Evolutionary conservation across 805 yeast genomes (phyloP).

Genomic region (Lachancea thermotolerans): DNA sequence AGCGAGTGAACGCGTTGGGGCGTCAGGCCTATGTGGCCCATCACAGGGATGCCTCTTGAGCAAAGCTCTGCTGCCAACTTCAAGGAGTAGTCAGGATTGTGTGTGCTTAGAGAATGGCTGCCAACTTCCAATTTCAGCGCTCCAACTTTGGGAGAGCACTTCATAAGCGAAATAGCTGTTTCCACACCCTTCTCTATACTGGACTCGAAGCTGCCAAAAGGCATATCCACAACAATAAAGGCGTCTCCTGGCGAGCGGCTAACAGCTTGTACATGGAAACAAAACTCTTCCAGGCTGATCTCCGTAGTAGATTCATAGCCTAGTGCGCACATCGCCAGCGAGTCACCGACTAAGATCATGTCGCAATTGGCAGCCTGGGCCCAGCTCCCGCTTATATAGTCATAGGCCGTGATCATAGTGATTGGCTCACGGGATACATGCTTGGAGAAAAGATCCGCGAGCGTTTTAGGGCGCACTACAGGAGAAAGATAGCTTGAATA

Average conservation of each 20-base stretch:
- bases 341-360: constrained; percentile 78
- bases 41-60: constrained; percentile 73
- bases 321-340: constrained; percentile 83
- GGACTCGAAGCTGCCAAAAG: constrained; percentile 79
- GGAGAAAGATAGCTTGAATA: constrained; percentile 1
- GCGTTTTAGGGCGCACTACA: constrained; percentile 6
- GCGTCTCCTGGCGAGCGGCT: constrained; percentile 60
- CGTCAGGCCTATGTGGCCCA: constrained; percentile 88
- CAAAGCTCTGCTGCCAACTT: constrained; percentile 50
- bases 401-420: constrained; percentile 77
- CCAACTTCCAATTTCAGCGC: constrained; percentile 75
- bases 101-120: not conserved
- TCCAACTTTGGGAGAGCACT: constrained; percentile 22
- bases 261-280: constrained; percentile 71
- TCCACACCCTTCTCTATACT: constrained; percentile 58
- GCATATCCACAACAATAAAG: constrained; percentile 75
- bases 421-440: constrained; percentile 35
- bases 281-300: constrained; percentile 70
- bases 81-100: constrained; percentile 39
- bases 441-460: constrained; percentile 35
- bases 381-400: constrained; percentile 64
- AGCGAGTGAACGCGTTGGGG: constrained; percentile 77
- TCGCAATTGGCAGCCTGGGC: constrained; percentile 66
- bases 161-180: constrained; percentile 50
- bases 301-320: constrained; percentile 77